Evolutionary conservation across 1,139 yeast genomes (phyloP), one percentile per base, ranked within the genome.

Genomic region (Geotrichum fermentans): DNA sequence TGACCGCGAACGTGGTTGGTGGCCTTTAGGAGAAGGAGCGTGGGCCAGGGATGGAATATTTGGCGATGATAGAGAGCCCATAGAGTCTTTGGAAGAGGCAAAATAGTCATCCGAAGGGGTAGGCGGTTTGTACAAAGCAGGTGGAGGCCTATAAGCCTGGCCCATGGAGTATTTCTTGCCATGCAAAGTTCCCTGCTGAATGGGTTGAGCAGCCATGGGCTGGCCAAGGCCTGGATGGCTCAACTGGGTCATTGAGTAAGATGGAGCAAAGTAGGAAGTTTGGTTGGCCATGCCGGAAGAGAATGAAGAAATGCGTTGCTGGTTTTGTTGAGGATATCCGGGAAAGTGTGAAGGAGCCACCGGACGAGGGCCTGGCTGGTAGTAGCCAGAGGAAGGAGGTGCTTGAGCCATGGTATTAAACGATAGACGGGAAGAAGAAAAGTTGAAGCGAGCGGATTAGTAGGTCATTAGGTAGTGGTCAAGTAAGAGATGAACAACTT

Each of bases 91-190:
- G 16, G 48, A 39, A 13, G 45, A n/a, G 14, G 47, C 38, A 30
- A 45, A 45, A 47, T 39, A 38, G 36, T 47, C 50, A 4, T 47
- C 50, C 3, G 40, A 30, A 8, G 50, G 45, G 16, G 46, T 28
- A 2, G 50, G 46, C 7, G 50, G 50, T 33, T 38, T 22, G 18
- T 30, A 36, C 14, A 29, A 18, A 26, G 45, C 26, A 26, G 40
- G 30, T n/a, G n/a, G n/a, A 29, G 47, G 43, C 13, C 43, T 30
- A 24, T 38, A 33, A 17, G 39, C 26, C 29, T 47, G 50, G 11
- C 46, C 33, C 50, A 41, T 47, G 40, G 34, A 29, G 18, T 47
- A 47, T 32, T 30, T 44, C 20, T 44, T 44, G 4, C 16, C 26
- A 11, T 30, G n/a, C n/a, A n/a, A n/a, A 2, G 21, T 40, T 6